Evolutionary conservation across 495 filamentous ascomycete species (phyloP).

Genomic region (Pseudotulostoma volvatum): DNA sequence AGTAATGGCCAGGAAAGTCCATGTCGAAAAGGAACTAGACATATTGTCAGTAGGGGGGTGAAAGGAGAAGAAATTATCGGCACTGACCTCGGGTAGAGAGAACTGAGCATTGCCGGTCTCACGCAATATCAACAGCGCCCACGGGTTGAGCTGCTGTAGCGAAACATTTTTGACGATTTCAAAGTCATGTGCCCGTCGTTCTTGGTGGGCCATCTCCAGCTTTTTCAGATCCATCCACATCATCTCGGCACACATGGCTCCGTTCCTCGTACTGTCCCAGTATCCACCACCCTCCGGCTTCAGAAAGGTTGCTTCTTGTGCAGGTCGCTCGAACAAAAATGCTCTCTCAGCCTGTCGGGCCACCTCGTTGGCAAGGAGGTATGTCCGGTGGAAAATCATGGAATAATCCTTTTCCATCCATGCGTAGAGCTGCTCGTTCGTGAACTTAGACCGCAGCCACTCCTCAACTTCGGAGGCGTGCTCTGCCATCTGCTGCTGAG

Average conservation of each 20-base stretch:
- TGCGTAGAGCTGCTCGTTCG: slow-evolving; percentile 15
- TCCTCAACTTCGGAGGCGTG: slow-evolving; percentile 6
- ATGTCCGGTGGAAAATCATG: slow-evolving; percentile 8
- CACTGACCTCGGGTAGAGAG: slow-evolving; percentile 14
- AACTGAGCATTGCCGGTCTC: slow-evolving; percentile 9
- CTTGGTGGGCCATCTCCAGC: slow-evolving; percentile 12
- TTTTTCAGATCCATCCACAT: slow-evolving; percentile 10
- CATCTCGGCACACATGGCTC: slow-evolving; percentile 14
- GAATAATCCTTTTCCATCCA: slow-evolving; percentile 10
- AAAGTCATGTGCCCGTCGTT: slow-evolving; percentile 12
- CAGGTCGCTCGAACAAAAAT: slow-evolving; percentile 9
- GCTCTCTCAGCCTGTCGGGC: slow-evolving; percentile 11
- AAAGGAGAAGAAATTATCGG: no score
- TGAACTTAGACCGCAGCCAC: slow-evolving; percentile 17
- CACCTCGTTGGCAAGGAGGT: slow-evolving; percentile 7
- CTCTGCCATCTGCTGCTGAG: slow-evolving; percentile 8
- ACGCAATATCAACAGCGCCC: slow-evolving; percentile 12
- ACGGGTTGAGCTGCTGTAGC: slow-evolving; percentile 14
- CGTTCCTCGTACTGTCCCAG: slow-evolving; percentile 13
- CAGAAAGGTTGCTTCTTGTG: not conserved
- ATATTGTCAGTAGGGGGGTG: no score
- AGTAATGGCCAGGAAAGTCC: slow-evolving; percentile 30
- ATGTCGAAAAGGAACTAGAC: slow-evolving; percentile 18
- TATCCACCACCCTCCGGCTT: slow-evolving; percentile 7
- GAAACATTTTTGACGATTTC: slow-evolving; percentile 22